phyloP scores from a whole-genome alignment of 768 basidiomycete species.

The Lentinula guzmanii region DNA sequence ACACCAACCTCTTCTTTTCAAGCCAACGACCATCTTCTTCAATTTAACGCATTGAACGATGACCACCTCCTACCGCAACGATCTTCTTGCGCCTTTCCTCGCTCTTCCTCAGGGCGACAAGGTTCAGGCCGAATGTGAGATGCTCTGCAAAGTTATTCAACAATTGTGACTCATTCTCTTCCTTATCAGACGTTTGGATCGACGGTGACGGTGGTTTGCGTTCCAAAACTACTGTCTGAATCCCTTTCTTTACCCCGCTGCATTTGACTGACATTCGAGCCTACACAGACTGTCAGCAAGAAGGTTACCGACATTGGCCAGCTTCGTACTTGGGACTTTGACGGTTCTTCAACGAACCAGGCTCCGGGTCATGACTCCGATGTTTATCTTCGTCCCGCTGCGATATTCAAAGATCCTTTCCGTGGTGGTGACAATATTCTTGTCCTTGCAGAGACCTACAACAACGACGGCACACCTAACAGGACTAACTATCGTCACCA shows the following conservation, averaged over 20 bases:
- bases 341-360: constrained; percentile 96
- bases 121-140: constrained; percentile 88
- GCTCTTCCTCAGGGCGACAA: constrained; percentile 86
- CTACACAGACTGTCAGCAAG: constrained; percentile 72
- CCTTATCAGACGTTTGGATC: constrained; percentile 86
- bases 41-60: constrained; percentile 7
- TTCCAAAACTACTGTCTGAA: constrained; percentile 87
- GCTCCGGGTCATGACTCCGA: constrained; percentile 95
- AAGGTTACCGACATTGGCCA: constrained; percentile 83
- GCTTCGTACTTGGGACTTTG: constrained; percentile 98
- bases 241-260: not conserved
- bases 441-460: constrained; percentile 95
- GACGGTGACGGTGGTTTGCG: constrained; percentile 93
- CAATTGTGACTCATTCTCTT: constrained; percentile 14
- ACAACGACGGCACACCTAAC: constrained; percentile 98
- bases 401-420: constrained; percentile 99
- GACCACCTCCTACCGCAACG: constrained; percentile 59
- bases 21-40: not conserved
- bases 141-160: constrained; percentile 5
- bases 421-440: constrained; percentile 97
- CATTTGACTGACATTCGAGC: constrained; percentile 9
- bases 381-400: constrained; percentile 94
- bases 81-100: constrained; percentile 87
- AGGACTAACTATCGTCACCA: constrained; percentile 93
- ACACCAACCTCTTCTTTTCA: not conserved